phyloP scores from a whole-genome alignment of 2,329 filamentous ascomycete species.

The Curvularia sp. region DNA sequence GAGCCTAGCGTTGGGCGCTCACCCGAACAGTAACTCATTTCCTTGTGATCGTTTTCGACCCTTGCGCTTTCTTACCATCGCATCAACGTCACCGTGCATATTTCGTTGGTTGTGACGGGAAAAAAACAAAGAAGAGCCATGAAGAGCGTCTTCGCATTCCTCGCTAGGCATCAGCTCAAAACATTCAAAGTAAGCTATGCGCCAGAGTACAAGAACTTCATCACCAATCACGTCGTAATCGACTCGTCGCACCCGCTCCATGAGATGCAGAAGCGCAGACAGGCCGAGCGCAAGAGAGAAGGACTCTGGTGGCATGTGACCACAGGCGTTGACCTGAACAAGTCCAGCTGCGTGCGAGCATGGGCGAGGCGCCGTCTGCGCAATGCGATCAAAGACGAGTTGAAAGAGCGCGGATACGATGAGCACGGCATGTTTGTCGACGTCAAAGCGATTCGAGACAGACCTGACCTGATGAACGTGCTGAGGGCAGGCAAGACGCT shows the following conservation, averaged over 20 bases:
- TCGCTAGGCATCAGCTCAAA: constrained; percentile 24
- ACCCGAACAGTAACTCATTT: constrained; percentile 8
- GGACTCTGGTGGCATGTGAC: constrained; percentile 47
- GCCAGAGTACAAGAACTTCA: constrained; percentile 34
- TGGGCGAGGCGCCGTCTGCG: constrained; percentile 44
- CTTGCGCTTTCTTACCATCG: not conserved
- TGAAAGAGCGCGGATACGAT: constrained; percentile 39
- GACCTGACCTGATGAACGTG: constrained; percentile 7
- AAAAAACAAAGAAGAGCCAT: constrained; percentile 24
- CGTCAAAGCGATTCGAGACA: not conserved
- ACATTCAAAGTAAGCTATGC: constrained; percentile 36
- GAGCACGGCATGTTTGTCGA: constrained; percentile 36
- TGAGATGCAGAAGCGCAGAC: constrained; percentile 29
- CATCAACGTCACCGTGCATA: constrained; percentile 17
- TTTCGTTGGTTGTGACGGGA: not conserved
- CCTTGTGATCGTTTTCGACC: not conserved
- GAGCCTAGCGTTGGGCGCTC: constrained; percentile 14
- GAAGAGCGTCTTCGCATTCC: constrained; percentile 19
- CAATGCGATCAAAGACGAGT: constrained; percentile 41
- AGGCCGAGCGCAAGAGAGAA: constrained; percentile 28
- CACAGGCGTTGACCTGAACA: constrained; percentile 32
- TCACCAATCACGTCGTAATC: constrained; percentile 29
- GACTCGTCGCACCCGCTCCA: constrained; percentile 40
- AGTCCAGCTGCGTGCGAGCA: constrained; percentile 42
- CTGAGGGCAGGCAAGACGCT: constrained; percentile 12